These are phyloP conservation scores for Aspergillus ellipticus DNA, from an alignment of 495 filamentous ascomycete species.

Conservation along the genomic window DNA sequence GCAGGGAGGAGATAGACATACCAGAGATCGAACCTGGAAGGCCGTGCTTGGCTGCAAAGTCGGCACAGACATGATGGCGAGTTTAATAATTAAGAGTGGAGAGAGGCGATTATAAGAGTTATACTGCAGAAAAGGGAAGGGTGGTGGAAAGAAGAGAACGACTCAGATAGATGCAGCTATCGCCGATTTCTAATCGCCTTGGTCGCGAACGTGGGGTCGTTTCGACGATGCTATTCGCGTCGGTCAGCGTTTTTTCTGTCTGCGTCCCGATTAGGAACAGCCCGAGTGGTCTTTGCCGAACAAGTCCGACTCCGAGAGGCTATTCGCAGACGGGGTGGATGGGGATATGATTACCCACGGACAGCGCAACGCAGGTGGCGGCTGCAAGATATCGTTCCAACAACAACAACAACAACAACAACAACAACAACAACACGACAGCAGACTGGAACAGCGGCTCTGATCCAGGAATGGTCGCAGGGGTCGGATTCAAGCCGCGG, in stretches of 20 bases:
- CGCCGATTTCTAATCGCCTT: background rate
- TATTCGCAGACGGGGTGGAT: background rate
- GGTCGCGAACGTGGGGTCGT: background rate
- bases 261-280: background rate
- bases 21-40: conserved; percentile 69
- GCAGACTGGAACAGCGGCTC: background rate
- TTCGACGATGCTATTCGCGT: background rate
- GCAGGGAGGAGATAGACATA: conserved; percentile 34
- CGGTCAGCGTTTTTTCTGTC: background rate
- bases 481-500: background rate
- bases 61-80: conserved; percentile 44
- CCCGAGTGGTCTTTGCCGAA: background rate
- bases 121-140: conserved; percentile 1
- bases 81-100: conserved; percentile 26
- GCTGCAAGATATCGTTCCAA: background rate
- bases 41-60: conserved; percentile 59
- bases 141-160: background rate
- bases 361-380: background rate
- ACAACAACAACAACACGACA: background rate
- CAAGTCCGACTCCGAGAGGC: background rate
- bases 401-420: background rate
- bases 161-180: conserved; percentile 1
- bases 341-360: background rate
- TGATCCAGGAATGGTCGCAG: background rate
- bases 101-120: conserved; percentile 21